Percentiles rank a stretch among this genome's conserved stretches.
phyloP scores from a whole-genome alignment of 2,329 filamentous ascomycete species.

The Botrytis porri region DNA sequence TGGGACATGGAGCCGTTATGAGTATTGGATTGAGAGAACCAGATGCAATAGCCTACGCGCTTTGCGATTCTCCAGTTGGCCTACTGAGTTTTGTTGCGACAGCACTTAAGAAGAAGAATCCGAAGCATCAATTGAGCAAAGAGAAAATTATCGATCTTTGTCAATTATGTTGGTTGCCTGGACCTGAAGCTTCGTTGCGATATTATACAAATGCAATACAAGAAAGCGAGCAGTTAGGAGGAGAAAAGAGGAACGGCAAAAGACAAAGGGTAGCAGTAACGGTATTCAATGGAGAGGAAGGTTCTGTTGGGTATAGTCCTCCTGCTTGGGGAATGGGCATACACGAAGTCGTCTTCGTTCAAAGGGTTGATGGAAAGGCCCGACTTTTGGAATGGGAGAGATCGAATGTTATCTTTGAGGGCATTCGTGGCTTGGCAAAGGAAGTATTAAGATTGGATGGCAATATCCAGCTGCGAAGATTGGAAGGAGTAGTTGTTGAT shows the following conservation, averaged over 20 bases:
- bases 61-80: constrained; percentile 60
- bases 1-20: constrained; percentile 23
- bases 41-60: constrained; percentile 53
- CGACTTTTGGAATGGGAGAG: constrained; percentile 31
- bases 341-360: constrained; percentile 31
- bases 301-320: constrained; percentile 26
- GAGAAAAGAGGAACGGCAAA: constrained; percentile 10
- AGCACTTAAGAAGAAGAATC: constrained; percentile 44
- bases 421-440: constrained; percentile 30
- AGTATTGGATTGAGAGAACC: constrained; percentile 32
- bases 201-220: constrained; percentile 46
- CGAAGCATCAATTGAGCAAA: constrained; percentile 44
- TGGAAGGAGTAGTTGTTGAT: constrained; percentile 29
- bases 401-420: constrained; percentile 29
- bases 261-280: constrained; percentile 29
- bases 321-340: constrained; percentile 31
- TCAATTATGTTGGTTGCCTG: constrained; percentile 63
- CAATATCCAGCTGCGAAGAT: constrained; percentile 23
- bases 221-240: constrained; percentile 24
- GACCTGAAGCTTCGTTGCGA: constrained; percentile 58
- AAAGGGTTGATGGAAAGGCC: constrained; percentile 28
- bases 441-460: constrained; percentile 26
- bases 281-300: constrained; percentile 28
- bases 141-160: constrained; percentile 59
- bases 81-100: constrained; percentile 54